Evolutionary conservation across 1,284 basidiomycete genomes (phyloP).

Genomic region (Gymnopus androsaceus): DNA sequence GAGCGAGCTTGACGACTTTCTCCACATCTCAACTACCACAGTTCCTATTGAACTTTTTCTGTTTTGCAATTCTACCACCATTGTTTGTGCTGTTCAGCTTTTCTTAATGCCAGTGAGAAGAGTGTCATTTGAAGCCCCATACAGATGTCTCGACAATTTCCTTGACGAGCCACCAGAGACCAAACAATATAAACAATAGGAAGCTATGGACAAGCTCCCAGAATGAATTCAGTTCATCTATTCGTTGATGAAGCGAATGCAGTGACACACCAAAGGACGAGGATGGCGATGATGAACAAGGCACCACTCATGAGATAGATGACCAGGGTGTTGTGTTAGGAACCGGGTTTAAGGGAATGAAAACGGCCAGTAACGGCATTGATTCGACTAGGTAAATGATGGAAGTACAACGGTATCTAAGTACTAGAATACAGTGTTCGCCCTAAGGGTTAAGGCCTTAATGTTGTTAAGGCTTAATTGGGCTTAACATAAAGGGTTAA

Average conservation of each 20-base stretch:
- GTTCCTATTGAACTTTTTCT: conserved; percentile 8
- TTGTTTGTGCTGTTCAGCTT: neutral
- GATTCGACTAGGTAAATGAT: too few relatives aligned
- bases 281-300: conserved; percentile 25
- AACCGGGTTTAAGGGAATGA: too few relatives aligned
- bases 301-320: conserved; percentile 30
- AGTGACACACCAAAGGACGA: conserved; percentile 39
- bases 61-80: neutral
- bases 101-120: too few relatives aligned
- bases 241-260: conserved; percentile 12
- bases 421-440: too few relatives aligned
- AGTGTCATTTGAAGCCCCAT: neutral
- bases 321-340: conserved; percentile 23
- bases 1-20: conserved; percentile 6
- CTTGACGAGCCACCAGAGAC: neutral
- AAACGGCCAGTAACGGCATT: too few relatives aligned
- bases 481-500: too few relatives aligned
- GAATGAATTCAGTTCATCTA: conserved; percentile 1
- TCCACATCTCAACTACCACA: conserved; percentile 7
- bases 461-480: too few relatives aligned
- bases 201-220: conserved; percentile 1
- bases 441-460: too few relatives aligned
- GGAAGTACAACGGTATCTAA: too few relatives aligned
- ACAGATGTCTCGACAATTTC: neutral
- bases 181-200: neutral